A percentile compares a stretch with the other conserved stretches of the same genome.
Conservation (phyloP, 1,284 basidiomycete genomes). For the Apiotrichum sp. region DNA sequence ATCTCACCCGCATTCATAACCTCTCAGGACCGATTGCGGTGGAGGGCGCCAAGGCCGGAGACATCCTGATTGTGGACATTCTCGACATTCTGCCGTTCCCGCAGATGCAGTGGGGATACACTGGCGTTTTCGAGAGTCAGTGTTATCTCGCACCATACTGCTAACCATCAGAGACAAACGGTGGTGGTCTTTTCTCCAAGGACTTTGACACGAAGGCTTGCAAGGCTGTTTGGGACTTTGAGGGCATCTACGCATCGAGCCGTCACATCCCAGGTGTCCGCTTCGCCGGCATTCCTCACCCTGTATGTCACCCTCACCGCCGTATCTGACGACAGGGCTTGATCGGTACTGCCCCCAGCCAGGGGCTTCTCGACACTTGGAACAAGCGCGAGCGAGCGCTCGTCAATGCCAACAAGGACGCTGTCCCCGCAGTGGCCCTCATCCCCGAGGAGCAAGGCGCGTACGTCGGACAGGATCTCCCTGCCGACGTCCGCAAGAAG, state of each 20-base stretch:
- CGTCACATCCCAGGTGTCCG: constrained; percentile 71
- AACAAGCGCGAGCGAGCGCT: constrained; percentile 64
- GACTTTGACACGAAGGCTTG: constrained; percentile 53
- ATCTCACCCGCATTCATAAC: constrained; percentile 52
- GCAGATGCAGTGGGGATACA: constrained; percentile 75
- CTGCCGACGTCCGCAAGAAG: constrained; percentile 52
- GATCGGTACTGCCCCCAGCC: constrained; percentile 67
- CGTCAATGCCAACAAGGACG: constrained; percentile 51
- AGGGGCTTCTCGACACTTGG: constrained; percentile 66
- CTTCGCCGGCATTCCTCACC: constrained; percentile 70
- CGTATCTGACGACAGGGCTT: constrained; percentile 53
- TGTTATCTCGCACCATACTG: not conserved
- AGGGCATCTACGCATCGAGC: constrained; percentile 60
- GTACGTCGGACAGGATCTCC: constrained; percentile 59
- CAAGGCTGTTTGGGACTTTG: constrained; percentile 75
- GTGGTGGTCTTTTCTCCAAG: constrained; percentile 10
- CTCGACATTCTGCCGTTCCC: constrained; percentile 60
- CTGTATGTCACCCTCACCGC: constrained; percentile 37
- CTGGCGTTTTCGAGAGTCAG: constrained; percentile 48
- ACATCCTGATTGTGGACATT: constrained; percentile 56
- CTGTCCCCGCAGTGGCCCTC: constrained; percentile 57
- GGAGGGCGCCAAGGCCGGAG: constrained; percentile 68
- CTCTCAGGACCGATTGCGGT: constrained; percentile 68
- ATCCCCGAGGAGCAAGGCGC: constrained; percentile 58
- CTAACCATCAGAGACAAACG: constrained; percentile 6